Evolutionary conservation across 1,284 basidiomycete genomes (phyloP), one percentile per base, ranked within the genome.

Genomic region (Microstroma glucosiphilum): DNA sequence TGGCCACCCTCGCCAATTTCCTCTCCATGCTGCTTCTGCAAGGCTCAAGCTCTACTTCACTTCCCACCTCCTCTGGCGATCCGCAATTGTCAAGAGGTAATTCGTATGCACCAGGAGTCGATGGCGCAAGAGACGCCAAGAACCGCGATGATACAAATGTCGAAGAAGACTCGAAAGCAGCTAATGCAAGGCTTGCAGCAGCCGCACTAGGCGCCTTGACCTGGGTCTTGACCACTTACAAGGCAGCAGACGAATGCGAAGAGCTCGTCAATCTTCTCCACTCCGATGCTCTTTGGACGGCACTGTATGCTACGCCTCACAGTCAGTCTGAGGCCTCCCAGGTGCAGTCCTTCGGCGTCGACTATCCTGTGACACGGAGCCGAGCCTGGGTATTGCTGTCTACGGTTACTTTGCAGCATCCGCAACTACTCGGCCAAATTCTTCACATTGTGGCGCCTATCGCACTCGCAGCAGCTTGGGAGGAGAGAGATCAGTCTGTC

Each of bases 121-220:
- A 58, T 58, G 40, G 69, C 71, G 51, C 65, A 64, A 42, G 54
- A 30, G 73, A 77, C 55, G 77, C 77, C 41, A 79, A 79, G 68
- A 77, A 69, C 40, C 64, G 77, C 30, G 76, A 78, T 65, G 76
- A 77, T 23, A 63, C 63, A 25, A 76, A 76, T 21, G 69, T 79
- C 26, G 77, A 79, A 42, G 77, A 79, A 56, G 73, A 72, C 42
- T 66, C 62, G 2, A 66, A 70, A 7, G 75, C 69, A 4, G 70
- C 75, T 9, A 72, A 78, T 60, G 69, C 69, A 25, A 67, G 77
- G 21, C 68, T 79, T 25, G 75, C 72, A 7, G 70, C 73, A 1
- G 74, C 72, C 17, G 72, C 72, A 9, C 62, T 77, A 1, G 73
- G 74, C 0, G 67, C 66, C 12, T 58, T 79, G 0, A 59, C 60